Base-by-base conservation (phyloP, 805 yeast species). In the Wickerhamomyces bovis region DNA sequence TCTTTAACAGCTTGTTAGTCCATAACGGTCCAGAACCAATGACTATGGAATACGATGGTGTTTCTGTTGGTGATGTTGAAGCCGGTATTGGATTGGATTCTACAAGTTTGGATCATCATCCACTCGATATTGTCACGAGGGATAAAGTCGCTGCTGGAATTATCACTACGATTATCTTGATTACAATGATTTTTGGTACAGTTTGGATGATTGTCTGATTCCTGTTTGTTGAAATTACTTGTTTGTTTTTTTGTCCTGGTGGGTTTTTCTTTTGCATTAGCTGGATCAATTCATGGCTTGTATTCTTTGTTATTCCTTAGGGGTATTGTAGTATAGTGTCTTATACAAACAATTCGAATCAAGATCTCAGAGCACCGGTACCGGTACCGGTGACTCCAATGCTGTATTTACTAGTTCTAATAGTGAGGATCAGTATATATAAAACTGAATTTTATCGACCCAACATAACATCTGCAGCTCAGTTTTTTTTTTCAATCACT, bases 111-210 rank as follows among this genome's bases (percentile, higher is more conserved):
- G 57, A 50, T 49, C 63, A 44, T 44, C 41, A 78, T 52, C 62
- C 60, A 40, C 61, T 81, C 41, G 66, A 63, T 0, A 77, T 89
- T 31, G 66, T 76, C 0, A 62, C 69, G 0, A 79, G 76, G 45
- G 96, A 87, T 60, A 76, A 73, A 53, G 96, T 85, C 1, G 98
- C 97, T 41, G 97, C 97, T 1, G 95, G 89, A 35, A 69, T 89
- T 15, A 64, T 87, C 36, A 92, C 98, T 0, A 92, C 89, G 0
- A 63, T 86, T 8, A 81, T 84, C 1, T 62, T 88, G 52, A 72
- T 75, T 1, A 60, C 72, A 2, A 56, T 88, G 12, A 56, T 80
- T 18, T 85, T 78, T 19, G 80, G 89, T n/a, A 73, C 85, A 25
- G 71, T 80, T 21, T 89, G 97, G 96, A 82, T 90, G 89, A 57